Evolutionary conservation across 1,139 yeast genomes (phyloP), one percentile per base, ranked within the genome.

Genomic region (Candida sp.): DNA sequence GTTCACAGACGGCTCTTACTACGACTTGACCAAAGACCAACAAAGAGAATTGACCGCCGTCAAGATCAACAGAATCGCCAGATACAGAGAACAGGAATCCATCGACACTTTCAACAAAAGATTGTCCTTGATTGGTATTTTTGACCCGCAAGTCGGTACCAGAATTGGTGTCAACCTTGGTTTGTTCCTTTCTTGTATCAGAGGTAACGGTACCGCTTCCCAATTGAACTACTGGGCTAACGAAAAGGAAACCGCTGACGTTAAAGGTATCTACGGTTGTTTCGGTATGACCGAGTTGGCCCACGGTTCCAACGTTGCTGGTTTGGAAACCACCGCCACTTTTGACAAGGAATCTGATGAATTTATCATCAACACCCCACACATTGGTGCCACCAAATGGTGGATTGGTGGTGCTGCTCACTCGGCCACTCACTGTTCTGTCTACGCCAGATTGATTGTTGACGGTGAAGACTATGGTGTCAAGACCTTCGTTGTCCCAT

Each of bases 151-250:
- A 54, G 68, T 84, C 43, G 89, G 70, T 49, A 76, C 72, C 55
- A 63, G 79, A 62, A 62, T 79, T 58, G 66, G 89, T 47, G 88
- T 88, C 49, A 90, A 88, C 69, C 75, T 84, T 62, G 92, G 91
- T 5, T 76, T 88, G 52, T 88, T 88, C 65, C 75, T 86, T 58
- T 82, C 83, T 58, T 86, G 92, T 57, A 71, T 88, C 54, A 83
- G 81, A 59, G 93, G 94, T 49, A 85, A 86, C 55, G 96, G 94
- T 57, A 85, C 94, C 49, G 52, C 58, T 30, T 73, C 68, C 35
- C 81, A 76, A 61, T 67, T 70, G 55, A 61, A 67, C 47, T 76
- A 68, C 66, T 76, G 81, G 81, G 66, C 73, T 52, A 61, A 68
- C 57, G 60, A 57, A 50, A 75, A 73, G 61, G 78, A 73, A 59